These are phyloP conservation scores for Beauveria bassiana DNA, from an alignment of 2,329 filamentous ascomycete genomes.

Conservation along the genomic window DNA sequence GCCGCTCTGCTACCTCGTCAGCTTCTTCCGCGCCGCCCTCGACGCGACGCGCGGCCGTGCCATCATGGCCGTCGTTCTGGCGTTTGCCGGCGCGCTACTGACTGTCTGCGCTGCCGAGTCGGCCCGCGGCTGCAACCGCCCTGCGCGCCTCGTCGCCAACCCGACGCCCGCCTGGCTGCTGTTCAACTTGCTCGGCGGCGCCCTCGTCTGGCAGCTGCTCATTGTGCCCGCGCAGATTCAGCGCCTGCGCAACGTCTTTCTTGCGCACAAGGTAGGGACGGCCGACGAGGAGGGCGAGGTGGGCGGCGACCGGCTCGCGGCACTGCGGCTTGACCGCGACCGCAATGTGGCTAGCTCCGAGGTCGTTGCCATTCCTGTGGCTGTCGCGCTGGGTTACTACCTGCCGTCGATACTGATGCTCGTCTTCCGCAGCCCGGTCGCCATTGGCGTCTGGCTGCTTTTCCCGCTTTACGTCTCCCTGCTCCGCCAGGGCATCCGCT, in stretches of 20 bases:
- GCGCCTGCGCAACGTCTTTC: constrained; percentile 30
- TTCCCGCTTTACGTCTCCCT: constrained; percentile 43
- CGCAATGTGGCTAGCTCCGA: constrained; percentile 41
- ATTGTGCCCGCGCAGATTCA: constrained; percentile 43
- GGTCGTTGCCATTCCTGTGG: constrained; percentile 47
- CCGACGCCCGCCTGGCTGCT: constrained; percentile 38
- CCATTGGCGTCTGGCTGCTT: constrained; percentile 41
- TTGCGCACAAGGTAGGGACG: constrained; percentile 13
- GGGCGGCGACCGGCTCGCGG: constrained; percentile 14
- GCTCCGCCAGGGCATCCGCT: constrained; percentile 31
- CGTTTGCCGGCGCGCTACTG: constrained; percentile 38
- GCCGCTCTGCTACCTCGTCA: constrained; percentile 41
- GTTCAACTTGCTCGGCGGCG: constrained; percentile 41
- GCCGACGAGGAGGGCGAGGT: constrained; percentile 14
- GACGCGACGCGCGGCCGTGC: constrained; percentile 32
- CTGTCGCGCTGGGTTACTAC: constrained; percentile 39
- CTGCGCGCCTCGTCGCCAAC: constrained; percentile 28
- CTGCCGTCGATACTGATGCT: constrained; percentile 40
- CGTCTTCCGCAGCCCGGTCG: constrained; percentile 26
- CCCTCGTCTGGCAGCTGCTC: constrained; percentile 43
- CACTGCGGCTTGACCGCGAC: constrained; percentile 11
- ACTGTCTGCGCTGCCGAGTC: constrained; percentile 44
- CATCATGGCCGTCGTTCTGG: constrained; percentile 34
- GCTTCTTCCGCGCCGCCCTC: constrained; percentile 39
- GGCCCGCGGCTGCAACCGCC: constrained; percentile 34